Conservation (phyloP, 2,329 filamentous ascomycete species). For the Alternaria alternata region DNA sequence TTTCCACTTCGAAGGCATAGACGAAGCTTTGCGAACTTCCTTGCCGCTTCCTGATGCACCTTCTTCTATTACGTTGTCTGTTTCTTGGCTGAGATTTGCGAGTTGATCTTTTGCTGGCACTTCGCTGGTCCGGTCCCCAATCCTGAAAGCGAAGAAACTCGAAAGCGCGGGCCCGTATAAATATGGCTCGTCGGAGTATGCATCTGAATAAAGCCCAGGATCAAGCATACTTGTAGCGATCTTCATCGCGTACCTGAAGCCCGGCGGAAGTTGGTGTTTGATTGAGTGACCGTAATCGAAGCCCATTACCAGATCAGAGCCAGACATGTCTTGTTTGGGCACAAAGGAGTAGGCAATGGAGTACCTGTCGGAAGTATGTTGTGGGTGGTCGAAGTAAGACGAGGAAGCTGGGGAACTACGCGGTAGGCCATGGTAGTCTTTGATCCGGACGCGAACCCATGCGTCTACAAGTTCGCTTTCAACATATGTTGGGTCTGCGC, state of each 20-base stretch:
- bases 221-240: conserved; percentile 49
- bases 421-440: conserved; percentile 49
- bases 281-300: conserved; percentile 50
- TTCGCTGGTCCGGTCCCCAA: conserved; percentile 37
- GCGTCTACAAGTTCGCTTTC: conserved; percentile 41
- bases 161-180: conserved; percentile 49
- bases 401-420: conserved; percentile 34
- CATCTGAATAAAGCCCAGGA: conserved; percentile 47
- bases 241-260: conserved; percentile 47
- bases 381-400: conserved; percentile 43
- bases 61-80: conserved; percentile 50
- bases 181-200: conserved; percentile 50
- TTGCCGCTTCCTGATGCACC: conserved; percentile 51
- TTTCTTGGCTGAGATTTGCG: conserved; percentile 26
- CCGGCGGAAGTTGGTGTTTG: conserved; percentile 48
- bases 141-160: conserved; percentile 44
- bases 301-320: conserved; percentile 44
- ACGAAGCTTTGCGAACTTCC: conserved; percentile 35
- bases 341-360: conserved; percentile 50
- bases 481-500: conserved; percentile 31
- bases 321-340: conserved; percentile 42
- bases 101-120: conserved; percentile 35
- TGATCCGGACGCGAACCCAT: conserved; percentile 46
- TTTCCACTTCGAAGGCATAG: conserved; percentile 51
- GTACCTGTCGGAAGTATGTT: conserved; percentile 47